Evolutionary conservation across 164 flowering plant species (phyloP).

Genomic region (Stephania japonica): DNA sequence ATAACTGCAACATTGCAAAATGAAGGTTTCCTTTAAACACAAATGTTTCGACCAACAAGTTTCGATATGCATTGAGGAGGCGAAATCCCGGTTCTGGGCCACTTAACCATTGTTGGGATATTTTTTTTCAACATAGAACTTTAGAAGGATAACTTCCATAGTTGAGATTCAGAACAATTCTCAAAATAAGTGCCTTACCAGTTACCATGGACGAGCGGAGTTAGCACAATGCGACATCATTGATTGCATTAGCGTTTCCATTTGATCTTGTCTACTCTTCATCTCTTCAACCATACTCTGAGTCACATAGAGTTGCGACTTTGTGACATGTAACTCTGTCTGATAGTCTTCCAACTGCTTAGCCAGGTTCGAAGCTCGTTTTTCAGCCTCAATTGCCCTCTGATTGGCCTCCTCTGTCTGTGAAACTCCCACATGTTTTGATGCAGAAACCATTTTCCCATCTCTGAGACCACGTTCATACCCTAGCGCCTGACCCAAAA

Average conservation of each 20-base stretch:
- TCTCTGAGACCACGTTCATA: neutral
- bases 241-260: neutral
- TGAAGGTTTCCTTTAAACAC: neutral
- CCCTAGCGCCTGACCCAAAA: neutral
- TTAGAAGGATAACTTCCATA: neutral
- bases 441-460: neutral
- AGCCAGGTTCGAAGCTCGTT: neutral
- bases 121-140: neutral
- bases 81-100: neutral
- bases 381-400: neutral
- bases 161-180: neutral
- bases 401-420: neutral
- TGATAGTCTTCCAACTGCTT: conserved; percentile 3
- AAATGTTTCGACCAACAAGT: neutral
- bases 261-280: conserved; percentile 2
- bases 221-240: neutral
- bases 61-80: neutral
- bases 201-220: neutral
- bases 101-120: too few relatives aligned
- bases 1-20: neutral
- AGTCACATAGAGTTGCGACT: neutral
- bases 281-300: conserved; percentile 1
- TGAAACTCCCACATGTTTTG: neutral
- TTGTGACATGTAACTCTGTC: neutral
- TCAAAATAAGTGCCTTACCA: neutral